phyloP scores from a whole-genome alignment of 1,284 basidiomycete species.

The Salmacisia buchloeana region DNA sequence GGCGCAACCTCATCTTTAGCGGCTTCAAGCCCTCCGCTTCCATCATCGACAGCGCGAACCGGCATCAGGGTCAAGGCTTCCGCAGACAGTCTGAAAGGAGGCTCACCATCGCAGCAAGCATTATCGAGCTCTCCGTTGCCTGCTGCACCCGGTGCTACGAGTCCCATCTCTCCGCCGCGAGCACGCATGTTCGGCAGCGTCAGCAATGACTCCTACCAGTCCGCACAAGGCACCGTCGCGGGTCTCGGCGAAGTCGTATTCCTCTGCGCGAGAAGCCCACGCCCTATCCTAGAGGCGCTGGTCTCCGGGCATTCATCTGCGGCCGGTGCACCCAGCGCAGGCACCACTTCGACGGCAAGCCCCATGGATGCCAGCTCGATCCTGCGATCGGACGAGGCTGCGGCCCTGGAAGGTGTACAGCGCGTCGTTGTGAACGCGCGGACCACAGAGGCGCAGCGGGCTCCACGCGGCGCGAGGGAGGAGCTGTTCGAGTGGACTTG shows the following conservation, averaged over 20 bases:
- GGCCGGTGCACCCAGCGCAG: not conserved
- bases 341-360: not conserved
- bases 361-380: constrained; percentile 8
- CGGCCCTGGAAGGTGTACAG: constrained; percentile 24
- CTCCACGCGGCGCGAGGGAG: constrained; percentile 18
- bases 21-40: not conserved
- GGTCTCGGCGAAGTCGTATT: constrained; percentile 23
- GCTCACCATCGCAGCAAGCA: not conserved
- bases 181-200: not conserved
- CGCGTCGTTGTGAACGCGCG: constrained; percentile 19
- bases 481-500: constrained; percentile 30
- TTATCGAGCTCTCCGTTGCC: no score
- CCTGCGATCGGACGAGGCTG: constrained; percentile 17
- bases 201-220: no score
- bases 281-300: not conserved
- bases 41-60: not conserved
- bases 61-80: not conserved
- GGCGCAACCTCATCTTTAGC: not conserved
- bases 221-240: not conserved
- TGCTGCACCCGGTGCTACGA: no score
- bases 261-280: constrained; percentile 13
- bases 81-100: not conserved
- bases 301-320: not conserved
- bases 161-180: not conserved
- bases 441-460: not conserved